These are phyloP conservation scores for bread wheat (Triticum aestivum) DNA, from an alignment of 176 grass and related monocot species.

Conservation along the genomic window IWGSC_CS_RefSeq_v2.1 NC_057809.1:79016717-79017216, in stretches of 20 bases:
- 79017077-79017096: not conserved
- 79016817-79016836: not conserved
- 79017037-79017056: not conserved
- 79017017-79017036: not conserved
- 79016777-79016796: not conserved
- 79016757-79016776: too few species aligned
- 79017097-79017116: not conserved
- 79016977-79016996: not conserved
- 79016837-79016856: not conserved
- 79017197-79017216: too few species aligned
- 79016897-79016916: not conserved
- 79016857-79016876: not conserved
- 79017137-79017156: too few species aligned
- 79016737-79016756: not conserved
- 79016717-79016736: not conserved
- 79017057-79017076: not conserved
- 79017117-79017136: too few species aligned
- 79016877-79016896: not conserved
- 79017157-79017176: too few species aligned
- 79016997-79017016: not conserved
- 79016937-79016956: not conserved
- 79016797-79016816: not conserved
- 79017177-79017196: too few species aligned
- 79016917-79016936: not conserved
- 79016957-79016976: not conserved